phyloP scores from a whole-genome alignment of 1,139 yeast genomes.

The Sugiyamaella novakii region DNA sequence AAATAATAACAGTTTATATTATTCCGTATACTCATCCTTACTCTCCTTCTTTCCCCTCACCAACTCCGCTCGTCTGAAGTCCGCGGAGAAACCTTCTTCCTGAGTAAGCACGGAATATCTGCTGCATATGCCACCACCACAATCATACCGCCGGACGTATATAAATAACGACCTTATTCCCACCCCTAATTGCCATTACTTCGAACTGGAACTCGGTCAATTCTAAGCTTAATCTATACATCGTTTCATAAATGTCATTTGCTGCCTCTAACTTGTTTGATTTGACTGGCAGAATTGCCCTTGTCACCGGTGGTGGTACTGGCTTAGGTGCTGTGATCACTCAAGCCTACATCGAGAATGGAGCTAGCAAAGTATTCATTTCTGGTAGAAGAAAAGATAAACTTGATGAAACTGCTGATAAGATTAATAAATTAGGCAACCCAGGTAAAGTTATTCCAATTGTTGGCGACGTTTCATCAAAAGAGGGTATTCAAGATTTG shows the following conservation, averaged over 20 bases:
- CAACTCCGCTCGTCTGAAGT: too few species aligned
- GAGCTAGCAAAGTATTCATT: constrained; percentile 25
- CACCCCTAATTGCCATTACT: too few species aligned
- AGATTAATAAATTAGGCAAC: constrained; percentile 22
- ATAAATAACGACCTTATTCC: too few species aligned
- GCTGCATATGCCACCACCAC: too few species aligned
- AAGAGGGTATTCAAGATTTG: constrained; percentile 24
- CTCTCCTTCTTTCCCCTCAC: too few species aligned
- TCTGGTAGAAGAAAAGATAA: constrained; percentile 25
- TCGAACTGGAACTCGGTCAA: too few species aligned
- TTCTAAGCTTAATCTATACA: too few species aligned
- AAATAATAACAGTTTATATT: too few species aligned
- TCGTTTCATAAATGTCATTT: constrained; percentile 19
- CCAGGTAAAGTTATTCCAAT: constrained; percentile 27
- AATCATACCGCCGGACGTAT: too few species aligned
- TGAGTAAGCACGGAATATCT: too few species aligned
- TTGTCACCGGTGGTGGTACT: constrained; percentile 28
- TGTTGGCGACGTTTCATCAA: constrained; percentile 24
- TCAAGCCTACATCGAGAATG: constrained; percentile 24
- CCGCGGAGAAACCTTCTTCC: too few species aligned
- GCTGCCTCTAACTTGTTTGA: constrained; percentile 22
- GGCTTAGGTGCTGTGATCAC: constrained; percentile 26
- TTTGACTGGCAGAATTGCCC: constrained; percentile 24
- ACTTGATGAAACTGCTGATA: constrained; percentile 24
- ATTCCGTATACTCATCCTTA: too few species aligned